Percentiles rank a stretch among this genome's conserved stretches.
These are phyloP conservation scores for Tylopilus rubrobrunneus DNA, from an alignment of 768 basidiomycete genomes.

Conservation along the genomic window DNA sequence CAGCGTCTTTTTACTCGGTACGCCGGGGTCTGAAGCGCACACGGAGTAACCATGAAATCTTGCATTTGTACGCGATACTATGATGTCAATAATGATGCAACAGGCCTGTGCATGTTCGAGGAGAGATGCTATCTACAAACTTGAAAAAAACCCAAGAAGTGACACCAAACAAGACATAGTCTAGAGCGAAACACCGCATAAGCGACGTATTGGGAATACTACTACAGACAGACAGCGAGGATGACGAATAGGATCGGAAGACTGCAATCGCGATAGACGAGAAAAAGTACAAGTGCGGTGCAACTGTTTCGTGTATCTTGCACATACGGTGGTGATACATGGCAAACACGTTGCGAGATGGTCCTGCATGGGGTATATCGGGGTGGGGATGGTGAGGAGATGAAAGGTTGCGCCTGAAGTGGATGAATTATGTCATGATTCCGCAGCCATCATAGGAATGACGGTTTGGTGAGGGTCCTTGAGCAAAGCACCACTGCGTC, in stretches of 20 bases:
- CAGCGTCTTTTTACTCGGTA: no score
- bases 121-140: not conserved
- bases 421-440: slow-evolving; percentile 17
- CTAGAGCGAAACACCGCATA: not conserved
- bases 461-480: slow-evolving; percentile 31
- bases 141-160: not conserved
- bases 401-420: not conserved
- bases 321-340: no score
- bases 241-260: not conserved
- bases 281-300: not conserved
- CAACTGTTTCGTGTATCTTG: not conserved
- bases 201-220: not conserved
- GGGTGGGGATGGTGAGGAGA: not conserved
- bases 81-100: not conserved
- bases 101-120: not conserved
- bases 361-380: not conserved
- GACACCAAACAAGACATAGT: not conserved
- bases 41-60: not conserved
- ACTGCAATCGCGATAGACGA: not conserved
- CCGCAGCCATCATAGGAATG: slow-evolving; percentile 9
- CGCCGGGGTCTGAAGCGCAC: no score
- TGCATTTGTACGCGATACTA: not conserved
- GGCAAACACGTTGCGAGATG: not conserved
- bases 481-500: slow-evolving; percentile 66
- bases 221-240: not conserved